phyloP scores from a whole-genome alignment of 2,329 filamentous ascomycete genomes.

The Dothideomycetes sp. region DNA sequence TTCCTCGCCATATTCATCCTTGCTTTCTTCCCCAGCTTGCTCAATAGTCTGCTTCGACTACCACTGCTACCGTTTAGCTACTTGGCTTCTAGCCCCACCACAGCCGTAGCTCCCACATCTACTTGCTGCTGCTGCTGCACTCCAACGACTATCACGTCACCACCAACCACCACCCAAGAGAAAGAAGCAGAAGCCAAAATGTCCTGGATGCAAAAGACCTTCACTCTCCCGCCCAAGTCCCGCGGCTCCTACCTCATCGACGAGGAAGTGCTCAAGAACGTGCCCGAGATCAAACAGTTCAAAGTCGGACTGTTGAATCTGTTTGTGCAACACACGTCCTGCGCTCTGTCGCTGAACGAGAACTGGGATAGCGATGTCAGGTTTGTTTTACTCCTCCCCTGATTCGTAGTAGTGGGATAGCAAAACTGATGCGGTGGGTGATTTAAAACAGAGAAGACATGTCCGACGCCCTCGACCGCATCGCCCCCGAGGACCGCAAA shows the following conservation, averaged over 20 bases:
- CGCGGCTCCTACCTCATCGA: constrained; percentile 88
- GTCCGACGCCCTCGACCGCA: constrained; percentile 83
- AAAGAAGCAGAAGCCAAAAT: constrained; percentile 12
- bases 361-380: constrained; percentile 83
- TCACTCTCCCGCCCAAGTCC: constrained; percentile 64
- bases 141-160: constrained; percentile 12
- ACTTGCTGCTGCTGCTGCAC: constrained; percentile 18
- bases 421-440: too few species aligned
- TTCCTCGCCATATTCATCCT: constrained; percentile 38
- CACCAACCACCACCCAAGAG: constrained; percentile 9
- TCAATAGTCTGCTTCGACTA: constrained; percentile 27
- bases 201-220: constrained; percentile 76
- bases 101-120: constrained; percentile 17
- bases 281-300: constrained; percentile 75
- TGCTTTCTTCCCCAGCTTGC: constrained; percentile 38
- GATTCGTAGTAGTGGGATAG: too few species aligned
- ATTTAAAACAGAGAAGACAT: constrained; percentile 52
- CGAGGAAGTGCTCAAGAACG: constrained; percentile 53
- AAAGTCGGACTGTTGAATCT: constrained; percentile 79
- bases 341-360: constrained; percentile 84
- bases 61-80: constrained; percentile 20
- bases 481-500: constrained; percentile 66
- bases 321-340: constrained; percentile 92
- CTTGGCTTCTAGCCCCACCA: constrained; percentile 17
- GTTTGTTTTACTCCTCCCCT: constrained; percentile 5